Conservation (phyloP, 192 early-diverging fungal genomes). For the Entrophospora sp. region DNA sequence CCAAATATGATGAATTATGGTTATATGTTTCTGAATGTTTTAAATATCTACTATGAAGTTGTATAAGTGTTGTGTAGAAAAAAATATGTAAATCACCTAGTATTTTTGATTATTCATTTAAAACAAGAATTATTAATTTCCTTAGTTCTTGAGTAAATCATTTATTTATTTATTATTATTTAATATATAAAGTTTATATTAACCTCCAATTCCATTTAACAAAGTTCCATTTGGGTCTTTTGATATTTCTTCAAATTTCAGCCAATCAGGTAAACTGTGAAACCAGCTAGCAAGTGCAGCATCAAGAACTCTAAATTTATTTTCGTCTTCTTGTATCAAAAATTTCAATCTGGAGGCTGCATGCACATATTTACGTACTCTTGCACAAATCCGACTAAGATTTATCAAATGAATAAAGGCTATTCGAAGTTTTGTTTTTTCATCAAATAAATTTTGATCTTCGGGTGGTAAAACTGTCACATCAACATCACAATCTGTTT, state of each 20-base stretch:
- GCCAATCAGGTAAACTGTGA: background rate
- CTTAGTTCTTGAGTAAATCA: background rate
- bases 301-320: constrained; percentile 5
- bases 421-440: background rate
- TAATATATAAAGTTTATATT: too few species aligned
- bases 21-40: background rate
- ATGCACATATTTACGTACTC: background rate
- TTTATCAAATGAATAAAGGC: background rate
- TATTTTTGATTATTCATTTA: background rate
- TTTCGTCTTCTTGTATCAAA: constrained; percentile 3
- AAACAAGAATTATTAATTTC: background rate
- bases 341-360: background rate
- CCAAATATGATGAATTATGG: background rate
- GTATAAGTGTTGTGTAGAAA: background rate
- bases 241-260: constrained; percentile 6
- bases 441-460: background rate
- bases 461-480: background rate
- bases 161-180: too few species aligned
- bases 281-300: background rate
- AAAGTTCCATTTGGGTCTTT: background rate
- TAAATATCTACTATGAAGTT: constrained; percentile 1
- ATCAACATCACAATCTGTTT: background rate
- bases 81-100: constrained; percentile 4
- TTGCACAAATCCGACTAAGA: background rate
- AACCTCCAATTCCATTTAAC: constrained; percentile 11